Evolutionary conservation across 164 flowering plant species (phyloP), one percentile per base, ranked within the genome.

Genomic region (Kalanchoe fedtschenkoi): DNA sequence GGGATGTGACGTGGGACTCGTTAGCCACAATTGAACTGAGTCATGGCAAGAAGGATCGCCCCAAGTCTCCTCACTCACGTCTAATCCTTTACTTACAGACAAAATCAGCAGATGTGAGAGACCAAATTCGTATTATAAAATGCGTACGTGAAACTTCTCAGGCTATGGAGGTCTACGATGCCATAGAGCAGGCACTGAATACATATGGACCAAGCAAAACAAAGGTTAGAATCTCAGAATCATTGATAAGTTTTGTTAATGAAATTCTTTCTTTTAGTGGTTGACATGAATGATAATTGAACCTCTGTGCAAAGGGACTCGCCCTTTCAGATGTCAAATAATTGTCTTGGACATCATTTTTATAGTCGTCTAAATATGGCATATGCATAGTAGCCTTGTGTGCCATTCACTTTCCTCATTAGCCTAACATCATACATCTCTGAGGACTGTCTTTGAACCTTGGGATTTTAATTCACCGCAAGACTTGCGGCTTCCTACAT

Each of bases 1-100:
- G 99, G 99, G 97, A 89, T 75, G 93, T 95, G 15, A 61, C 74
- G 57, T 95, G 93, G 99, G 83, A 79, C 73, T 81, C 78, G 68
- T 84, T 95, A 16, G 70, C 74, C 26, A 85, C 85, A 30, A 87
- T 95, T 93, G 99, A 91, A 74, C 62, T 91, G 68, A 75, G 77
- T 34, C 74, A 73, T 66, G 90, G 90, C 68, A 89, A 87, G 74
- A 89, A 89, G 70, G 99, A 95, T 69, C 69, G 68, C 0, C 80
- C 79, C 14, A 80, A 67, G 58, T 74, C 81, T 67, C 82, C 86
- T 26, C 96, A 89, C 29, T 89, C 99, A 19, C 77, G 70, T 35
- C 78, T 95, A 53, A 54, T 87, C 43, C 78, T 95, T 41, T 91
- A 91, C 70, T 60, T 86, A 37, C 76, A 73, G 17, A 62, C 78